Evolutionary conservation across 257 asterid species (phyloP).

Genomic region (Ilex asprella): DNA sequence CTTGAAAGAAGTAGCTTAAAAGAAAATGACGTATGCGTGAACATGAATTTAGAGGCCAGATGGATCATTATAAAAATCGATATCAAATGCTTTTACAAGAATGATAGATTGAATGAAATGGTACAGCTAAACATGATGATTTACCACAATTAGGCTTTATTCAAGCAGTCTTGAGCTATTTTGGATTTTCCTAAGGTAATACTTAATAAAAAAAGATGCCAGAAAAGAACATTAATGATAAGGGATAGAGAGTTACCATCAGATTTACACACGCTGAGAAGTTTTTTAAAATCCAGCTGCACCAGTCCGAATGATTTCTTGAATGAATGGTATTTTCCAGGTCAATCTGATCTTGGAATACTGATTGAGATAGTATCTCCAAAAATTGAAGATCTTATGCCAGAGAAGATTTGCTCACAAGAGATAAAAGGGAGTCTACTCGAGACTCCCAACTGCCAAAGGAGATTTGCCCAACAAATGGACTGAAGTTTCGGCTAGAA

Average conservation of each 20-base stretch:
- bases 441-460: conserved; percentile 63
- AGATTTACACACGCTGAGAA: neutral
- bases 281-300: neutral
- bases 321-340: neutral
- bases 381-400: conserved; percentile 60
- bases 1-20: too few species aligned
- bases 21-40: too few species aligned
- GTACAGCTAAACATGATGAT: too few species aligned
- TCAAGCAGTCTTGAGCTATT: neutral
- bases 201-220: neutral
- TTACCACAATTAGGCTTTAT: too few species aligned
- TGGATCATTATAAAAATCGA: too few species aligned
- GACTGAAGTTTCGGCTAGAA: conserved; percentile 18
- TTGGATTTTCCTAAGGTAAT: neutral
- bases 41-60: too few species aligned
- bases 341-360: conserved; percentile 14
- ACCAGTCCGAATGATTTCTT: neutral
- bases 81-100: too few species aligned
- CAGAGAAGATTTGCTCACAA: conserved; percentile 41
- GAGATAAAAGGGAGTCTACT: conserved; percentile 17
- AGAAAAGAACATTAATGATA: neutral
- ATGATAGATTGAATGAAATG: too few species aligned
- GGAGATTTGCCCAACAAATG: conserved; percentile 58
- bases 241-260: conserved; percentile 1
- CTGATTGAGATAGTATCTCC: conserved; percentile 41